Conservation (phyloP, 495 filamentous ascomycete genomes). For the Aspergillus cavernicola region DNA sequence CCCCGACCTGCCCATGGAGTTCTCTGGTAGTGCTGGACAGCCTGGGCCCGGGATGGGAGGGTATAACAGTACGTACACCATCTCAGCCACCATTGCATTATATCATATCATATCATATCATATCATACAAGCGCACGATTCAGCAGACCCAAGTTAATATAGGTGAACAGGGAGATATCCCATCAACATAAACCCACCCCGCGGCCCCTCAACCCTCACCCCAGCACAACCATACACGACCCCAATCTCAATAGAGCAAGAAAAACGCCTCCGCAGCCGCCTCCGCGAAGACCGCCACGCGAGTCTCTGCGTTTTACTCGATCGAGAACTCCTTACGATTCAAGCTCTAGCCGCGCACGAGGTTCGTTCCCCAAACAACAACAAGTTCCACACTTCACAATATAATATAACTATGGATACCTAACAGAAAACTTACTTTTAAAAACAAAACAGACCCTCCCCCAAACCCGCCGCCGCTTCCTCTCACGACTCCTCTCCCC, state of each 20-base stretch:
- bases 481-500: constrained; percentile 32
- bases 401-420: too few species aligned
- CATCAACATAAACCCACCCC: not conserved
- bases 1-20: too few species aligned
- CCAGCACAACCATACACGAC: not conserved
- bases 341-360: constrained; percentile 33
- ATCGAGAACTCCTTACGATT: constrained; percentile 33
- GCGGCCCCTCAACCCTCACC: not conserved
- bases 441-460: constrained; percentile 27
- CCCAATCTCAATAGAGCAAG: constrained; percentile 6
- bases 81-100: too few species aligned
- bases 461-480: constrained; percentile 40
- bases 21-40: not conserved
- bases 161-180: too few species aligned
- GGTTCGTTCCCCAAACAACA: constrained; percentile 17
- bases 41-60: too few species aligned
- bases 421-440: too few species aligned
- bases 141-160: too few species aligned
- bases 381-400: not conserved
- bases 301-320: constrained; percentile 32
- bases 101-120: too few species aligned
- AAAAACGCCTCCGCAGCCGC: constrained; percentile 20
- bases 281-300: constrained; percentile 36
- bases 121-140: too few species aligned
- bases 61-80: too few species aligned